Conservation (phyloP, 192 early-diverging fungal species). For the Backusella morwellensis region DNA sequence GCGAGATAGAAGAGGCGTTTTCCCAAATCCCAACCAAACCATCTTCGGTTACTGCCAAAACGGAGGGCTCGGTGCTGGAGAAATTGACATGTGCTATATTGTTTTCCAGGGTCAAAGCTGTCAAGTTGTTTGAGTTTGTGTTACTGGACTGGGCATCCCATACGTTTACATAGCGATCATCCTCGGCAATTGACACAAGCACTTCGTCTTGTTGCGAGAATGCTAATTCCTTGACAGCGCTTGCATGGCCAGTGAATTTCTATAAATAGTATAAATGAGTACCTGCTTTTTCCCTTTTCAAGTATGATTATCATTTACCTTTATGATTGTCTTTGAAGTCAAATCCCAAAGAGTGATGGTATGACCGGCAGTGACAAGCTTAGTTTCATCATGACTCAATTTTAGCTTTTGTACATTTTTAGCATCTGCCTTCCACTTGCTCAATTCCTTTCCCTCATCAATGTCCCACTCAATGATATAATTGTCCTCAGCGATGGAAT, state of each 20-base stretch:
- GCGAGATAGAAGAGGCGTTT: constrained; percentile 31
- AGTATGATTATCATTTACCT: constrained; percentile 15
- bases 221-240: constrained; percentile 43
- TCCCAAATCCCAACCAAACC: constrained; percentile 52
- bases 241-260: constrained; percentile 56
- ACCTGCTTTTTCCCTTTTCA: too few species aligned
- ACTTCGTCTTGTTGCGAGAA: constrained; percentile 49
- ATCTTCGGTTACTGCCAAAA: constrained; percentile 53
- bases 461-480: constrained; percentile 55
- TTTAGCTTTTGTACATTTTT: constrained; percentile 46
- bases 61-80: constrained; percentile 36
- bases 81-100: constrained; percentile 46
- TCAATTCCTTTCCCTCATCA: constrained; percentile 39
- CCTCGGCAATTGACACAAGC: constrained; percentile 43
- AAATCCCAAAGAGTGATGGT: constrained; percentile 56
- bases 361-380: constrained; percentile 51
- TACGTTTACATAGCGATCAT: constrained; percentile 55
- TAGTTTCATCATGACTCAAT: constrained; percentile 50
- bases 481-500: constrained; percentile 48
- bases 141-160: constrained; percentile 47
- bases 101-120: constrained; percentile 49
- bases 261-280: not conserved
- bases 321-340: constrained; percentile 38
- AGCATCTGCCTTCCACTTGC: constrained; percentile 50
- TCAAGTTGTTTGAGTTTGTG: constrained; percentile 38